Conservation (phyloP, 306 rosid genomes). For the Medicago truncatula region MtrunA17r5.0-ANR NC_053044.1:29857001-29857500, state of each 20-base stretch:
- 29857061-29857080: too few species aligned
- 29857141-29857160: background rate
- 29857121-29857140: background rate
- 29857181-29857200: background rate
- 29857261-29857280: background rate
- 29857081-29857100: background rate
- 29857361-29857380: conserved; percentile 22
- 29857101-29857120: too few species aligned
- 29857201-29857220: background rate
- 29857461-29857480: conserved; percentile 71
- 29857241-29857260: background rate
- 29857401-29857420: conserved; percentile 10
- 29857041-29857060: too few species aligned
- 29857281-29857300: conserved; percentile 20
- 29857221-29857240: background rate
- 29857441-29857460: conserved; percentile 27
- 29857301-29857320: background rate
- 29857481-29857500: conserved; percentile 93
- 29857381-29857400: background rate
- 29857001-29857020: background rate
- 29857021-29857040: too few species aligned
- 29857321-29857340: conserved; percentile 15
- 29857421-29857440: conserved; percentile 31
- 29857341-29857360: conserved; percentile 28
- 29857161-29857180: background rate